Evolutionary conservation across 805 yeast genomes (phyloP).

Genomic region (Hanseniaspora jakobsenii): DNA sequence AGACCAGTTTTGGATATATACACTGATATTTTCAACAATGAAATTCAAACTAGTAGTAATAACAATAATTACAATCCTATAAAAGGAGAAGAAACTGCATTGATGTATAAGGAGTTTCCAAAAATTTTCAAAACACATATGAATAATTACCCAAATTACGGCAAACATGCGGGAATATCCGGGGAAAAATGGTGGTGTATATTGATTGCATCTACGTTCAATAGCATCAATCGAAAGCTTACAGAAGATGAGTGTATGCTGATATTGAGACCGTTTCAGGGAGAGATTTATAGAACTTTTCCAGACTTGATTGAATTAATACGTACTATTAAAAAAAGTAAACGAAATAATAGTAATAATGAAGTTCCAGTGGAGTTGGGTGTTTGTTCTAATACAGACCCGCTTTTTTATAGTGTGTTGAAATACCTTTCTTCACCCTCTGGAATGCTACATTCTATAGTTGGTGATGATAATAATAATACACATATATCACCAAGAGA

Average conservation of each 20-base stretch:
- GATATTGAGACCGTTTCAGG: slow-evolving; percentile 39
- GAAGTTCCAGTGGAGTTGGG: too few relatives aligned
- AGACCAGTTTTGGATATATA: slow-evolving; percentile 46
- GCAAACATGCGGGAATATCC: slow-evolving; percentile 32
- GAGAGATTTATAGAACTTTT: slow-evolving; percentile 43
- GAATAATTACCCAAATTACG: slow-evolving; percentile 47
- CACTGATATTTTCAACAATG: slow-evolving; percentile 23
- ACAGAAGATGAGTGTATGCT: slow-evolving; percentile 26
- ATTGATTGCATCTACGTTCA: slow-evolving; percentile 36
- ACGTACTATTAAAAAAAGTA: slow-evolving; percentile 23
- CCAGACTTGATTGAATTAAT: slow-evolving; percentile 44
- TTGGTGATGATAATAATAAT: too few relatives aligned
- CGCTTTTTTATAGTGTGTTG: slow-evolving; percentile 36
- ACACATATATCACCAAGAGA: too few relatives aligned
- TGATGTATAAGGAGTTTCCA: slow-evolving; percentile 26
- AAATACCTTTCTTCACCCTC: slow-evolving; percentile 35
- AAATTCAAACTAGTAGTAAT: too few relatives aligned
- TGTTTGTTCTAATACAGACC: slow-evolving; percentile 53
- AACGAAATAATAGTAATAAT: too few relatives aligned
- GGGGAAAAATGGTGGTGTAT: slow-evolving; percentile 48
- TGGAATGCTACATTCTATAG: too few relatives aligned
- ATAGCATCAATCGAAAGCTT: slow-evolving; percentile 29
- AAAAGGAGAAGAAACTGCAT: too few relatives aligned
- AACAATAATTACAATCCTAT: too few relatives aligned
- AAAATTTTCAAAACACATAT: slow-evolving; percentile 30